These are phyloP conservation scores for Pholiota adiposa DNA, from an alignment of 1,284 basidiomycete species.

Conservation along the genomic window DNA sequence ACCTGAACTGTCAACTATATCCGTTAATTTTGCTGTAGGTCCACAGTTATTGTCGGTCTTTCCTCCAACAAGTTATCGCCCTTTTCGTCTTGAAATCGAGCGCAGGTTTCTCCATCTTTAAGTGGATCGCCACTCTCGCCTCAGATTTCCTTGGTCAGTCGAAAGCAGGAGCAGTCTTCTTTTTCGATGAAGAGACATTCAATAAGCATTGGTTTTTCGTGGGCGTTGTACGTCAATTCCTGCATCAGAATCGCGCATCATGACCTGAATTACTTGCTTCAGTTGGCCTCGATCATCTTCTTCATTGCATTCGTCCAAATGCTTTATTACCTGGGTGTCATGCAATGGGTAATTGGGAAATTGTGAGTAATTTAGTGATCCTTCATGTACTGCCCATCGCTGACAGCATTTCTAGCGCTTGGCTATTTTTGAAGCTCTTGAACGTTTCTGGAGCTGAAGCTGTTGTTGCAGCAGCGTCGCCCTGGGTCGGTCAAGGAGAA, in stretches of 20 bases:
- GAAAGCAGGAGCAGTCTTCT: constrained; percentile 72
- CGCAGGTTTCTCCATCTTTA: constrained; percentile 82
- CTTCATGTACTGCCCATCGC: background rate
- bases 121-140: constrained; percentile 79
- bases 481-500: constrained; percentile 91
- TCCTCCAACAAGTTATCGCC: constrained; percentile 82
- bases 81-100: constrained; percentile 84
- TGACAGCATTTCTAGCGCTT: constrained; percentile 56
- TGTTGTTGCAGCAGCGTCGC: constrained; percentile 89
- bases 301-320: constrained; percentile 89
- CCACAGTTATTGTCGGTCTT: constrained; percentile 84
- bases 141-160: constrained; percentile 72
- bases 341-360: constrained; percentile 87
- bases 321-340: constrained; percentile 84
- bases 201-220: constrained; percentile 81
- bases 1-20: constrained; percentile 3
- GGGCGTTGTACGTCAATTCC: constrained; percentile 61
- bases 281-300: constrained; percentile 82
- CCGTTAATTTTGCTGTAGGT: constrained; percentile 45
- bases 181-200: constrained; percentile 71
- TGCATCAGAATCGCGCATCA: background rate
- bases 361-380: constrained; percentile 52
- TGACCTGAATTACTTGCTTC: background rate
- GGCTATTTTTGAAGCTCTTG: constrained; percentile 92
- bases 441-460: constrained; percentile 90